Evolutionary conservation across 805 yeast species (phyloP).

Genomic region (Blastobotrys parvus): DNA sequence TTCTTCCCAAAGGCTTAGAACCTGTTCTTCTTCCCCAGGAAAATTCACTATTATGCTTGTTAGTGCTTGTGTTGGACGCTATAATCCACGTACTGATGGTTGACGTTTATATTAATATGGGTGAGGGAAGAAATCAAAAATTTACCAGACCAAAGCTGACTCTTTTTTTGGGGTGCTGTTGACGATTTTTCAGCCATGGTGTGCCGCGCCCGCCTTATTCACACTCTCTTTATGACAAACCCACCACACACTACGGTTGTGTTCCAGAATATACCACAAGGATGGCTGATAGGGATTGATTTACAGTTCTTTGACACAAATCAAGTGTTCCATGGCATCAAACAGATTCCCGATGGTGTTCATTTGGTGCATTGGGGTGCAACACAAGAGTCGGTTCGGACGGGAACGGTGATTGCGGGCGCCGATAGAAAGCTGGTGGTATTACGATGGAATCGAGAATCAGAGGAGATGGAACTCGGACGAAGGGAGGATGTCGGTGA

Average conservation of each 20-base stretch:
- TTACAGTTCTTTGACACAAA: constrained; percentile 39
- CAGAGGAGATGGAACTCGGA: constrained; percentile 27
- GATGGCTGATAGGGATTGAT: constrained; percentile 41
- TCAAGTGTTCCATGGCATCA: constrained; percentile 40
- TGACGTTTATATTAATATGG: no score
- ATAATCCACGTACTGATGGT: neutral
- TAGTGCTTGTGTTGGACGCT: neutral
- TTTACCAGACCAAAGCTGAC: neutral
- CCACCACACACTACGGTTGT: constrained; percentile 22
- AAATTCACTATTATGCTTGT: constrained; percentile 40
- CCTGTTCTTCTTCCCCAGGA: constrained; percentile 82
- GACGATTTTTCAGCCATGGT: no score
- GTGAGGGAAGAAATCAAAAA: neutral
- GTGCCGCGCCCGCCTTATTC: no score
- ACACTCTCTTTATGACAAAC: constrained; percentile 7
- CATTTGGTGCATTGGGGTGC: constrained; percentile 50
- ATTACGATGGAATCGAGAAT: constrained; percentile 32
- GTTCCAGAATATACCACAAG: constrained; percentile 25
- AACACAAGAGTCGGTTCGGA: constrained; percentile 30
- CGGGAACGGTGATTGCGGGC: constrained; percentile 32
- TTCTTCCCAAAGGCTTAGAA: constrained; percentile 76
- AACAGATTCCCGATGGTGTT: constrained; percentile 40
- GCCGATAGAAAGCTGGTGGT: constrained; percentile 29
- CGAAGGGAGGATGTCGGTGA: constrained; percentile 25
- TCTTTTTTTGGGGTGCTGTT: no score